Base-by-base conservation (phyloP, 2,329 filamentous ascomycete species). In the Fusarium guadeloupense region DNA sequence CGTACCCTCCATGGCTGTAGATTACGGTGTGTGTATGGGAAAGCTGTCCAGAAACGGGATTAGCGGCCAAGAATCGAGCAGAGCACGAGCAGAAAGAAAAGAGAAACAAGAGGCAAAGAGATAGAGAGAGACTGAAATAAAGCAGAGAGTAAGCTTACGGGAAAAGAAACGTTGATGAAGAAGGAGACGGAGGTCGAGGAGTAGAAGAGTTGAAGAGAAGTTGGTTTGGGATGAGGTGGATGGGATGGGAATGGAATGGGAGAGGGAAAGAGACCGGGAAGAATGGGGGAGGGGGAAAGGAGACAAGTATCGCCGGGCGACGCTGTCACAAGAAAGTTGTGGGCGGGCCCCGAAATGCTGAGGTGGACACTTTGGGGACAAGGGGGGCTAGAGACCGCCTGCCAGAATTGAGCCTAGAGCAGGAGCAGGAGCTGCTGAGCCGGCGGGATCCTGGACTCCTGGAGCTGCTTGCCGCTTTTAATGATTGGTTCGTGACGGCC, bases 1-100 rank as follows among this genome's bases (percentile, higher is more conserved):
- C 79, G 71, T 81, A 83, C 80, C 80, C 79, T 83, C 83, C 83
- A 85, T 85, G 76, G 76, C 81, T 80, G 77, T 76, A 75, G 79
- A 78, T 83, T 74, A 70, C 63, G 67, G 62, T 69, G 69, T 68
- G 62, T 59, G 58, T 65, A 66, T 66, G 62, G 48, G 71, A 70
- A 73, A 70, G 68, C 71, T 74, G 68, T 70, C 68, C 68, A 69
- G 68, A 69, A 69, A 70, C 64, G 68, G 68, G 66, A 69, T 70
- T 70, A 70, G 68, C 64, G 67, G 67, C 63, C 59, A 62, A 60
- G 54, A 60, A 54, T 56, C 53, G 35, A 54, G 62, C 46, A 54
- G 35, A 54, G 62, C 46, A 54, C 21, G 26, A 55, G 39, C 56
- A 49, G 52, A 55, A 56, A 57, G 60, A 45, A 64, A 65, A 62